Percentiles rank a stretch among this genome's conserved stretches.
Conservation (phyloP, 1,284 basidiomycete species). For the Ceratobasidium sp. region DNA sequence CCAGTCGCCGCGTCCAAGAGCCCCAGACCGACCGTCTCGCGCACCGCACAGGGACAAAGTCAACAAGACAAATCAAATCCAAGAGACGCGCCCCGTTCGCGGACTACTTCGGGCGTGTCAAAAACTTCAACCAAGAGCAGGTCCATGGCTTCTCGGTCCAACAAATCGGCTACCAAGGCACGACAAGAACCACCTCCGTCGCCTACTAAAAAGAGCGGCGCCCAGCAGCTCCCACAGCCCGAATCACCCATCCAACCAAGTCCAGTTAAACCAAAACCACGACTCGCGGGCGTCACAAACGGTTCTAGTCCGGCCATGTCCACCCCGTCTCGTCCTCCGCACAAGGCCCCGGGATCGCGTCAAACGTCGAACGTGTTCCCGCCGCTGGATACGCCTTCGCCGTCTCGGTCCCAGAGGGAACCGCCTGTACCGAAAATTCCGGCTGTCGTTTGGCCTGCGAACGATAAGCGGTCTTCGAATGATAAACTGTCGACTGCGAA, state of each 20-base stretch:
- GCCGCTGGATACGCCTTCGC: slow-evolving; percentile 24
- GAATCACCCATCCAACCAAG: slow-evolving; percentile 34
- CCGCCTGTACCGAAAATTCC: neutral
- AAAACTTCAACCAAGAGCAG: slow-evolving; percentile 53
- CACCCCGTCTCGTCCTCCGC: slow-evolving; percentile 28
- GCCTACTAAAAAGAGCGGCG: slow-evolving; percentile 6
- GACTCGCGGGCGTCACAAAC: slow-evolving; percentile 10
- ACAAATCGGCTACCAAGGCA: neutral
- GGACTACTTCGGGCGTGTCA: slow-evolving; percentile 36
- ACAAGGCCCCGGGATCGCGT: slow-evolving; percentile 19
- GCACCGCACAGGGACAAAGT: slow-evolving; percentile 18
- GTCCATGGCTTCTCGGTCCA: slow-evolving; percentile 40
- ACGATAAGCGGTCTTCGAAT: neutral
- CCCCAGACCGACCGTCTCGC: slow-evolving; percentile 40
- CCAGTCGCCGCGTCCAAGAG: neutral
- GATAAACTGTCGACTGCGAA: neutral
- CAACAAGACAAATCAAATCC: no score
- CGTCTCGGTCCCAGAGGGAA: neutral
- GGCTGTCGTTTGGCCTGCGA: slow-evolving; percentile 22
- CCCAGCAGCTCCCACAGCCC: slow-evolving; percentile 19
- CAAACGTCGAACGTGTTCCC: slow-evolving; percentile 37
- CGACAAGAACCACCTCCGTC: slow-evolving; percentile 1
- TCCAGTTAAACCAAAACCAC: slow-evolving; percentile 36
- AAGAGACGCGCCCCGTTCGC: slow-evolving; percentile 45
- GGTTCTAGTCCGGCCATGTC: neutral